Conservation (phyloP, 2,329 filamentous ascomycete genomes). For the Ophiostoma fasciatum region DNA sequence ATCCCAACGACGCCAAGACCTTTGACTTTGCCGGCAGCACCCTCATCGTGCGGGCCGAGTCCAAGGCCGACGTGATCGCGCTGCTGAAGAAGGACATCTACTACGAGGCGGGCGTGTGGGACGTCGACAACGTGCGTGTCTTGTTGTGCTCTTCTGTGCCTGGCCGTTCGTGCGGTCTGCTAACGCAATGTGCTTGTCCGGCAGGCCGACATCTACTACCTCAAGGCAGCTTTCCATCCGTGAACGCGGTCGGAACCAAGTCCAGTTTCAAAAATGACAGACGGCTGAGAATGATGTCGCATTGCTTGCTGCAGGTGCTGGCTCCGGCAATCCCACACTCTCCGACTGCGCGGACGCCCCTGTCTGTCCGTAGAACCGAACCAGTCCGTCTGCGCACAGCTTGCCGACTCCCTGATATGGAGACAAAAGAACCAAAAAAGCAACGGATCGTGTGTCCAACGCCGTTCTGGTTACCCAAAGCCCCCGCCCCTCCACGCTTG, state of each 20-base stretch:
- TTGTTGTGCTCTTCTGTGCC: background rate
- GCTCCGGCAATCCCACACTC: no score
- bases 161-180: background rate
- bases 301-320: no score
- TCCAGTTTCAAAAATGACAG: no score
- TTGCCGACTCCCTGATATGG: background rate
- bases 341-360: no score
- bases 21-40: slow-evolving; percentile 62
- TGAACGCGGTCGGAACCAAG: no score
- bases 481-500: background rate
- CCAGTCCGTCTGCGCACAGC: background rate
- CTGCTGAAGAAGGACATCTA: slow-evolving; percentile 61
- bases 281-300: no score
- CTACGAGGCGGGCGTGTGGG: slow-evolving; percentile 59
- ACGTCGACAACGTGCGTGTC: slow-evolving; percentile 46
- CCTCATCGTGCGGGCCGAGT: slow-evolving; percentile 50
- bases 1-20: slow-evolving; percentile 36
- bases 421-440: background rate
- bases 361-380: slow-evolving; percentile 7
- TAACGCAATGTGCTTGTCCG: background rate
- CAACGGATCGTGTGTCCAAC: background rate
- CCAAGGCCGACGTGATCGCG: slow-evolving; percentile 53
- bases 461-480: background rate
- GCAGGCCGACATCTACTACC: slow-evolving; percentile 20
- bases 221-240: slow-evolving; percentile 20